These are phyloP conservation scores for Aspergillus affinis DNA, from an alignment of 495 filamentous ascomycete species.

Conservation along the genomic window DNA sequence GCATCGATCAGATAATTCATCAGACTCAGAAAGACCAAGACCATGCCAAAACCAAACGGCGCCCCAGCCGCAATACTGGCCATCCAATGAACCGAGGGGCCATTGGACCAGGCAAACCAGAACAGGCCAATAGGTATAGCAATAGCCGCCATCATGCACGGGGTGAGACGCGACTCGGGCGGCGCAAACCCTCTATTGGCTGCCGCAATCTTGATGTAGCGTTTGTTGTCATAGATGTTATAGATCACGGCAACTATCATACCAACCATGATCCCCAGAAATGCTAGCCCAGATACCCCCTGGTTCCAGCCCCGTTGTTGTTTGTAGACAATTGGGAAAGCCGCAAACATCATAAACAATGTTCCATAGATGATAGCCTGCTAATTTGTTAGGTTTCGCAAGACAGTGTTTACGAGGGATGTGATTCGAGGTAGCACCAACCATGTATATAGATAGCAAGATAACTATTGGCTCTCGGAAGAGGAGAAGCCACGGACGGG, in stretches of 20 bases:
- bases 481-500: constrained; percentile 49
- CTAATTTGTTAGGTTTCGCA: no score
- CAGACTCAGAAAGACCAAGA: constrained; percentile 60
- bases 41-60: constrained; percentile 64
- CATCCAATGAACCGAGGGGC: constrained; percentile 58
- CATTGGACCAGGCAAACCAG: constrained; percentile 60
- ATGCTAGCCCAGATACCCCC: constrained; percentile 63
- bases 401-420: no score
- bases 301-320: constrained; percentile 64
- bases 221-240: constrained; percentile 29
- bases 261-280: constrained; percentile 68
- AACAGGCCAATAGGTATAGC: constrained; percentile 42
- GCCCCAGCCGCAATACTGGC: constrained; percentile 54
- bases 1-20: constrained; percentile 69
- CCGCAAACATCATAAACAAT: constrained; percentile 74
- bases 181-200: constrained; percentile 18
- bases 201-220: constrained; percentile 21
- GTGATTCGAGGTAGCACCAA: no score
- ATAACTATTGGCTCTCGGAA: constrained; percentile 62
- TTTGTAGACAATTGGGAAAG: constrained; percentile 67
- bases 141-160: constrained; percentile 25
- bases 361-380: constrained; percentile 61
- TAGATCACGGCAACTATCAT: constrained; percentile 56
- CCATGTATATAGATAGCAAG: constrained; percentile 59
- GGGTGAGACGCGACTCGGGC: constrained; percentile 33